Percentiles rank a stretch among this genome's conserved stretches.
Conservation (phyloP, 306 rosid genomes). For the Geum urbanum region DNA sequence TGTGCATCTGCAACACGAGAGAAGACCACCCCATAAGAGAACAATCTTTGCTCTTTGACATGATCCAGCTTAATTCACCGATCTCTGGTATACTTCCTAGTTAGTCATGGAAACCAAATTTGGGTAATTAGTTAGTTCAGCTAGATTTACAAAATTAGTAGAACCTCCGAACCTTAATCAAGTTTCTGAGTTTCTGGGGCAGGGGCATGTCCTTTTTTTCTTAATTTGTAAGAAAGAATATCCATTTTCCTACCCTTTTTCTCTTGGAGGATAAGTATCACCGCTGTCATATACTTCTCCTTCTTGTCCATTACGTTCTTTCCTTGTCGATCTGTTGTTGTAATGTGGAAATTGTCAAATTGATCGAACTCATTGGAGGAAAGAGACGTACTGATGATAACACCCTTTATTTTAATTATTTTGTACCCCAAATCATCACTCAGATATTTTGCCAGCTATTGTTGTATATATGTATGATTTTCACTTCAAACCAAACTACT, state of each 20-base stretch:
- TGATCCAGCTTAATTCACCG: neutral
- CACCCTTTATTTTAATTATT: neutral
- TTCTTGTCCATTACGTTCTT: neutral
- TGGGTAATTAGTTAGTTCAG: neutral
- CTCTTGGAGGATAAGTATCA: neutral
- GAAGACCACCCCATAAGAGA: slow-evolving; percentile 2
- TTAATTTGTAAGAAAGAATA: slow-evolving; percentile 1
- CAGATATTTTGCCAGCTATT: neutral
- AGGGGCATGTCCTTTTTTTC: neutral
- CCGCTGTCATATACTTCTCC: neutral
- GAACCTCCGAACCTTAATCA: too few species aligned
- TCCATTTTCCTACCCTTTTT: neutral
- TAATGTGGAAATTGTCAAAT: neutral
- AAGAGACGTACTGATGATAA: neutral
- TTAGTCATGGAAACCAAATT: neutral
- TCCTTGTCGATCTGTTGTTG: neutral
- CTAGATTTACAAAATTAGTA: neutral
- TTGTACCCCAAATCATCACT: neutral
- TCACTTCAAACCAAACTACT: too few species aligned
- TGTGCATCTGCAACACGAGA: slow-evolving; percentile 8
- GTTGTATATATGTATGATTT: too few species aligned
- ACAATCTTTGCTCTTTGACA: slow-evolving; percentile 11
- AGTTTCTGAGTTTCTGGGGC: neutral
- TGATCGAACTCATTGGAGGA: neutral
- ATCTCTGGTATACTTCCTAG: neutral